A percentile compares a stretch with the other conserved stretches of the same genome.
Evolutionary conservation across 164 flowering plant genomes (phyloP).

Genomic region (Stephania japonica): DNA sequence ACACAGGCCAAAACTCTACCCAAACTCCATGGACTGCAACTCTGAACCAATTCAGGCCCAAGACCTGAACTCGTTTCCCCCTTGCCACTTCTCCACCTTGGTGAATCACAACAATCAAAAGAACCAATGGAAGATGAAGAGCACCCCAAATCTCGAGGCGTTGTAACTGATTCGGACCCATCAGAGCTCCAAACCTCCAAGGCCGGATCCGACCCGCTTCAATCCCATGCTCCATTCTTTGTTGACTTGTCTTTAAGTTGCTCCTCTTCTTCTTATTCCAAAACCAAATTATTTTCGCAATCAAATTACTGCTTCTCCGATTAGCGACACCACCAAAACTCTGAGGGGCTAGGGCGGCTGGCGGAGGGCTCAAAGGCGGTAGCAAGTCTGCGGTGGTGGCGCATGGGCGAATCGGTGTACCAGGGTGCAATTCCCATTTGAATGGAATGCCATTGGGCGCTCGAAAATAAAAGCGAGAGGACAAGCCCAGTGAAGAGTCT

Average conservation of each 20-base stretch:
- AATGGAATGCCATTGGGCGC: slow-evolving; percentile 44
- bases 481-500: slow-evolving; percentile 35
- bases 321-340: slow-evolving; percentile 18
- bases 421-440: slow-evolving; percentile 57
- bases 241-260: slow-evolving; percentile 4
- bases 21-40: slow-evolving; percentile 34
- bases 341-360: slow-evolving; percentile 29
- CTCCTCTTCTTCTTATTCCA: slow-evolving; percentile 27
- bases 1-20: slow-evolving; percentile 2
- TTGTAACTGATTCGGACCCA: slow-evolving; percentile 10
- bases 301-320: neutral
- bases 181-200: slow-evolving; percentile 23
- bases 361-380: slow-evolving; percentile 51
- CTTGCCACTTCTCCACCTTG: neutral
- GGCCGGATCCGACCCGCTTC: slow-evolving; percentile 1
- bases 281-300: slow-evolving; percentile 17
- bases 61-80: neutral
- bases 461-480: slow-evolving; percentile 37
- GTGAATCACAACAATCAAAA: slow-evolving; percentile 2
- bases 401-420: slow-evolving; percentile 37
- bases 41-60: slow-evolving; percentile 1
- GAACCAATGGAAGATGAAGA: slow-evolving; percentile 15
- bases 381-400: slow-evolving; percentile 13
- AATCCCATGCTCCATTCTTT: neutral
- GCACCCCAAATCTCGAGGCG: slow-evolving; percentile 3